Conservation (phyloP, 129 eudicot species). For the Helianthus annuus region DNA sequence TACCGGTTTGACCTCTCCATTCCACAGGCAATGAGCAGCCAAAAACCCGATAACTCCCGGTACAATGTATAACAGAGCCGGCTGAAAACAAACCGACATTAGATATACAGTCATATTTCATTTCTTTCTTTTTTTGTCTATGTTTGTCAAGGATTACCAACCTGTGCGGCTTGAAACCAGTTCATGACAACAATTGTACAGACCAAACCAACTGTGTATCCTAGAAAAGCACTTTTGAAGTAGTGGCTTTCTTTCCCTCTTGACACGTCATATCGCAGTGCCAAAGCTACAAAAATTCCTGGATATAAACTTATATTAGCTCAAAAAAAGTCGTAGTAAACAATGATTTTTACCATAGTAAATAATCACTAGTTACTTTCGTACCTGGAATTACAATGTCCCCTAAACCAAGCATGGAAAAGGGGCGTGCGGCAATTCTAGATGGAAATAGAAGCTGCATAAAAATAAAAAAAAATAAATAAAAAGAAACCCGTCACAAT, state of each 20-base stretch:
- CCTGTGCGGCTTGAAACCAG: constrained; percentile 99
- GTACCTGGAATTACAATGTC: constrained; percentile 97
- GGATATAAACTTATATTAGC: constrained; percentile 4
- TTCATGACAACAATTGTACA: constrained; percentile 90
- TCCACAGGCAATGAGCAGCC: constrained; percentile 89
- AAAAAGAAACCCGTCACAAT: not conserved
- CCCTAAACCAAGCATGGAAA: constrained; percentile 95
- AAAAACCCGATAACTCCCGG: constrained; percentile 86
- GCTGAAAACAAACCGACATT: constrained; percentile 48
- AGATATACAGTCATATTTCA: constrained; percentile 3
- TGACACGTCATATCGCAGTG: constrained; percentile 83
- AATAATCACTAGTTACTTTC: not conserved
- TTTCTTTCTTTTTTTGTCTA: not conserved
- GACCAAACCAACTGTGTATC: constrained; percentile 67
- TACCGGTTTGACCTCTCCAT: constrained; percentile 91
- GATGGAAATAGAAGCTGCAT: constrained; percentile 93
- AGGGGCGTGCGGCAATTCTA: constrained; percentile 70
- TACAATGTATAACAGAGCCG: constrained; percentile 86
- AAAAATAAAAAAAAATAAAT: not conserved
- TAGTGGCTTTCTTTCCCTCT: constrained; percentile 84
- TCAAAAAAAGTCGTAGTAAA: not conserved
- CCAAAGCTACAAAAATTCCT: constrained; percentile 97
- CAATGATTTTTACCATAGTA: not conserved
- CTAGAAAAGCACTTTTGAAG: constrained; percentile 84
- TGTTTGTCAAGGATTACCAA: constrained; percentile 17